Evolutionary conservation across 176 grass and related monocot species (phyloP).

Genomic region (Oryza meridionalis): DNA sequence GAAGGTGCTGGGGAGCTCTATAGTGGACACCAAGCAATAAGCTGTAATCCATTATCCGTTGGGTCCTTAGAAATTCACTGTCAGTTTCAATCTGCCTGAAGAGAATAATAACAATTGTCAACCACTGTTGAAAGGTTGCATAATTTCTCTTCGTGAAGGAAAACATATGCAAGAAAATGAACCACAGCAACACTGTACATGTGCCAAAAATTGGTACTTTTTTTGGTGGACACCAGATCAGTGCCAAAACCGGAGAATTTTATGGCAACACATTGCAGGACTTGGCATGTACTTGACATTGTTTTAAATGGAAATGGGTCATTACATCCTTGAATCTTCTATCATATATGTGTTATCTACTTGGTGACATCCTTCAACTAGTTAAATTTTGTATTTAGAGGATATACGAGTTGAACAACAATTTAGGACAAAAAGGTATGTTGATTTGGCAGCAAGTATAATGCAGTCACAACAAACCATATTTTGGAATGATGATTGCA

Average conservation of each 20-base stretch:
- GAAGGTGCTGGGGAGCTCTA: slow-evolving; percentile 86
- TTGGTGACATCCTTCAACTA: neutral
- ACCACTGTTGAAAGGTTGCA: slow-evolving; percentile 4
- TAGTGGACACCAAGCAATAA: slow-evolving; percentile 96
- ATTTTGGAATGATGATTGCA: slow-evolving; percentile 1
- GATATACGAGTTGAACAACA: neutral
- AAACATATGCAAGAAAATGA: neutral
- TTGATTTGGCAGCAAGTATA: neutral
- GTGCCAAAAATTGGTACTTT: neutral
- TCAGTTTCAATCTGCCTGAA: slow-evolving; percentile 91
- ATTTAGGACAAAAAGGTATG: neutral
- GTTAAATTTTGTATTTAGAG: neutral
- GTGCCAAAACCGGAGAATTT: neutral
- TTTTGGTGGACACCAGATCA: neutral
- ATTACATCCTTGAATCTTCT: neutral
- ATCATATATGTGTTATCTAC: neutral
- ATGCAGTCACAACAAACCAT: slow-evolving; percentile 7
- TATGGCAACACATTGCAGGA: neutral
- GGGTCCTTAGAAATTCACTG: slow-evolving; percentile 77
- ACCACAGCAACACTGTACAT: neutral
- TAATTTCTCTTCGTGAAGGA: neutral
- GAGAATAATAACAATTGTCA: slow-evolving; percentile 1
- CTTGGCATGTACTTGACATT: neutral
- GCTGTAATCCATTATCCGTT: slow-evolving; percentile 98
- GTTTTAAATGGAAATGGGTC: neutral